Evolutionary conservation across 179 eudicot species (phyloP).

Genomic region (Drosera spatulata): DNA sequence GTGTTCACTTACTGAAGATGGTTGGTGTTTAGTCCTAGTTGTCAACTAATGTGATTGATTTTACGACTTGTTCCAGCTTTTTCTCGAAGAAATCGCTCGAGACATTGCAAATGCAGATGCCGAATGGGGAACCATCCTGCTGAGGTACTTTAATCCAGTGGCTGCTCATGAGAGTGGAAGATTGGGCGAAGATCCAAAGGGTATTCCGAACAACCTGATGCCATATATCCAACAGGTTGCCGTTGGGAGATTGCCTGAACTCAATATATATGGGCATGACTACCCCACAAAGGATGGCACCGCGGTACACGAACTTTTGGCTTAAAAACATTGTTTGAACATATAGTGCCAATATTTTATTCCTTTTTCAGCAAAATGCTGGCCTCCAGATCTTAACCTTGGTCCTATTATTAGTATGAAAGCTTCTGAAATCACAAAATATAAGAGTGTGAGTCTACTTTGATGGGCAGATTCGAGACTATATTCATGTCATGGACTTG

Average conservation of each 20-base stretch:
- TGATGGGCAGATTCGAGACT: constrained; percentile 53
- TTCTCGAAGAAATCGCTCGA: constrained; percentile 82
- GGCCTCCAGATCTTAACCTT: too few species aligned
- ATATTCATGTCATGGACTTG: constrained; percentile 87
- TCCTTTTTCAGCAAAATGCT: too few species aligned
- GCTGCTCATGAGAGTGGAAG: constrained; percentile 53
- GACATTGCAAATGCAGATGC: constrained; percentile 61
- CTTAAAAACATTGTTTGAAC: too few species aligned
- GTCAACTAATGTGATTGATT: too few species aligned
- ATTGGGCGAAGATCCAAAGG: constrained; percentile 96
- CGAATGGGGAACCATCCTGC: constrained; percentile 64
- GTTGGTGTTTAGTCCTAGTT: too few species aligned
- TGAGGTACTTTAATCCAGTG: constrained; percentile 86
- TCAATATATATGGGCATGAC: constrained; percentile 76
- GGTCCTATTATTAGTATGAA: too few species aligned
- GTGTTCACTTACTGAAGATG: too few species aligned
- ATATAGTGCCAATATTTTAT: too few species aligned
- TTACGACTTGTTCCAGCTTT: constrained; percentile 26
- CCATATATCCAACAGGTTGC: constrained; percentile 88
- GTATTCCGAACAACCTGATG: constrained; percentile 84
- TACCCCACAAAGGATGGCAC: constrained; percentile 85
- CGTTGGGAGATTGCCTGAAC: constrained; percentile 68
- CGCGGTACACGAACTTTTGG: constrained; percentile 35
- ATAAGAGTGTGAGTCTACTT: neutral
- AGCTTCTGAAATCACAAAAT: neutral